A percentile compares a stretch with the other conserved stretches of the same genome.
Conservation (phyloP, 2,329 filamentous ascomycete genomes). For the Ophiostoma sp. region DNA sequence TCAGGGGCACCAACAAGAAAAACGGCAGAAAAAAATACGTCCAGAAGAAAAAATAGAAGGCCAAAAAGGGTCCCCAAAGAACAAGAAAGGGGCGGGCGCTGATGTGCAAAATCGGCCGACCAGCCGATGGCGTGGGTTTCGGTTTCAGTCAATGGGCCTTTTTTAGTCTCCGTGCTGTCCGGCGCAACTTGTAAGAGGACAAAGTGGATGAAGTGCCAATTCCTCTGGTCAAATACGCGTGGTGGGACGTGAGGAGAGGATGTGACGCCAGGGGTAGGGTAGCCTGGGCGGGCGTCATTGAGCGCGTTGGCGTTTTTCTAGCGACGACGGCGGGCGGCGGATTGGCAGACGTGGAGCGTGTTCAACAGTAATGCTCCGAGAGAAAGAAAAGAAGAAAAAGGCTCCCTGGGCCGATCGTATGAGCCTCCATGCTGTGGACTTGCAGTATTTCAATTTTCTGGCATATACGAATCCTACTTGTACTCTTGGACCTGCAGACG, state of each 20-base stretch:
- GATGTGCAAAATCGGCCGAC: conserved; percentile 7
- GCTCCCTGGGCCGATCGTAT: neutral
- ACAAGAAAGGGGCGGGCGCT: neutral
- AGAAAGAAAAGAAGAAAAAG: neutral
- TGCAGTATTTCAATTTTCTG: neutral
- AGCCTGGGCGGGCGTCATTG: conserved; percentile 4
- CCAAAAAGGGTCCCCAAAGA: neutral
- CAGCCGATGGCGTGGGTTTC: conserved; percentile 10
- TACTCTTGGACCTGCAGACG: neutral
- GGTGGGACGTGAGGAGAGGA: neutral
- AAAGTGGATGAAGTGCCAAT: neutral
- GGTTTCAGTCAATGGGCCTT: neutral
- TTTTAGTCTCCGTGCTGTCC: conserved; percentile 18
- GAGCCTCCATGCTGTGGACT: neutral
- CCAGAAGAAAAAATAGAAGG: neutral
- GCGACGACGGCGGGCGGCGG: too few species aligned
- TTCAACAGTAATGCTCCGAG: neutral
- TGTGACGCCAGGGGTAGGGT: neutral
- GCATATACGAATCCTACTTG: neutral
- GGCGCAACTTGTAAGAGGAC: neutral
- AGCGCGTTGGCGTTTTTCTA: neutral
- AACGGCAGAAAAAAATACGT: neutral
- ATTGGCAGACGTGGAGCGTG: neutral
- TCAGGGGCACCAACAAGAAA: neutral
- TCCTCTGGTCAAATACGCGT: neutral